Conservation (phyloP, 1,139 yeast species). For the Hyphopichia wangnamkhiaoensis region DNA sequence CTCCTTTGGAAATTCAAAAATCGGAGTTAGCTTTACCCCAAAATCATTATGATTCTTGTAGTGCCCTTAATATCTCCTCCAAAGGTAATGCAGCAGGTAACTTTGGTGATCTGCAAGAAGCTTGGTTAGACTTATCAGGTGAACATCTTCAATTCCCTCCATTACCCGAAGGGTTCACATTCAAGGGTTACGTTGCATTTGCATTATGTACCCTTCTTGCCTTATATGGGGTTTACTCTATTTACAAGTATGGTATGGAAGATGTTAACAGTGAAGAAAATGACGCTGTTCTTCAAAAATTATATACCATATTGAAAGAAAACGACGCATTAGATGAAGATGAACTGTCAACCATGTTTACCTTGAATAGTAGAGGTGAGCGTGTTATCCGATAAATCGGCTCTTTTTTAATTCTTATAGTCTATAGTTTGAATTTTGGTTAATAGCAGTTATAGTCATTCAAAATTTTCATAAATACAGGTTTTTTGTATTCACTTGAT, state of each 20-base stretch:
- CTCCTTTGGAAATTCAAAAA: constrained; percentile 55
- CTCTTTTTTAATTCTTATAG: constrained; percentile 8
- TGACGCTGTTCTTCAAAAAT: constrained; percentile 51
- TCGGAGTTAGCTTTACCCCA: constrained; percentile 50
- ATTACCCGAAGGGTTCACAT: constrained; percentile 86
- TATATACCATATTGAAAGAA: constrained; percentile 43
- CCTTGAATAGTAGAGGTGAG: constrained; percentile 15
- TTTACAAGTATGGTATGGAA: constrained; percentile 79
- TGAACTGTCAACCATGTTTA: constrained; percentile 15
- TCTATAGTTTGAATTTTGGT: constrained; percentile 8
- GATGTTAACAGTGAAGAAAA: constrained; percentile 62
- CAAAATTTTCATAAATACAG: no score
- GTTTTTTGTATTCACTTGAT: no score
- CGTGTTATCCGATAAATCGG: neutral
- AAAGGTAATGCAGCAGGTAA: constrained; percentile 90
- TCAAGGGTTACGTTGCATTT: constrained; percentile 86
- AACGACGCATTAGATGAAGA: constrained; percentile 21
- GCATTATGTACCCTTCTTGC: constrained; percentile 80
- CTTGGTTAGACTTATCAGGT: constrained; percentile 69
- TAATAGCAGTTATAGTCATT: no score
- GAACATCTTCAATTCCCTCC: constrained; percentile 63
- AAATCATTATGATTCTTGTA: constrained; percentile 63
- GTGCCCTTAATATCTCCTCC: constrained; percentile 45
- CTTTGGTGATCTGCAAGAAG: constrained; percentile 30
- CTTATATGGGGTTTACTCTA: constrained; percentile 71